Percentiles rank a stretch among this genome's conserved stretches.
phyloP scores from a whole-genome alignment of 169 alveolate species.

The Plasmodium berghei region DNA sequence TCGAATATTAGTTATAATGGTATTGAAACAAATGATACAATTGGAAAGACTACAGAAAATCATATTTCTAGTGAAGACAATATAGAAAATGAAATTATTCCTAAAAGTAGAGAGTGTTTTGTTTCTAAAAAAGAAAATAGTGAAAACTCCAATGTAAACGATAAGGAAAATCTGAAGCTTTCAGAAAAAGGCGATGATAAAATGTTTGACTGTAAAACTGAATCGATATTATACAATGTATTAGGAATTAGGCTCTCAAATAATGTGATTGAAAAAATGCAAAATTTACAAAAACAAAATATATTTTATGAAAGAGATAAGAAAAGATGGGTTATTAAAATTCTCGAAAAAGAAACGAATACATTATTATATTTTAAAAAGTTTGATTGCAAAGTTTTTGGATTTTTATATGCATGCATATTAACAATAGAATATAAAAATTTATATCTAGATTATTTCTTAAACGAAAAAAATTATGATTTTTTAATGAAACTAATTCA shows the following conservation, averaged over 20 bases:
- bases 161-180: neutral
- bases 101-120: too few relatives aligned
- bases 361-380: slow-evolving; percentile 55
- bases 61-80: too few relatives aligned
- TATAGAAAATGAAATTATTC: too few relatives aligned
- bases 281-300: slow-evolving; percentile 51
- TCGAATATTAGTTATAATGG: neutral
- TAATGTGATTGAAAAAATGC: slow-evolving; percentile 28
- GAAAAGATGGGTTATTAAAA: slow-evolving; percentile 71
- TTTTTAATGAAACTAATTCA: slow-evolving; percentile 37
- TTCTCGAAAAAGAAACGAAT: slow-evolving; percentile 35
- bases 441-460: slow-evolving; percentile 55
- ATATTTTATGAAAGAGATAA: slow-evolving; percentile 62
- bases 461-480: slow-evolving; percentile 61
- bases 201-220: neutral
- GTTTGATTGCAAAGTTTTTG: slow-evolving; percentile 72
- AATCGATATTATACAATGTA: slow-evolving; percentile 16
- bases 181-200: too few relatives aligned
- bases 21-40: neutral
- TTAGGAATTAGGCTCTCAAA: slow-evolving; percentile 37
- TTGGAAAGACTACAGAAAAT: too few relatives aligned
- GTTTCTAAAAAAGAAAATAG: neutral
- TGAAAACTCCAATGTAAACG: neutral
- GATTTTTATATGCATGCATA: slow-evolving; percentile 71
- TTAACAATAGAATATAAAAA: slow-evolving; percentile 65